These are phyloP conservation scores for Coniochaeta prunicola DNA, from an alignment of 2,329 filamentous ascomycete species.

Conservation along the genomic window DNA sequence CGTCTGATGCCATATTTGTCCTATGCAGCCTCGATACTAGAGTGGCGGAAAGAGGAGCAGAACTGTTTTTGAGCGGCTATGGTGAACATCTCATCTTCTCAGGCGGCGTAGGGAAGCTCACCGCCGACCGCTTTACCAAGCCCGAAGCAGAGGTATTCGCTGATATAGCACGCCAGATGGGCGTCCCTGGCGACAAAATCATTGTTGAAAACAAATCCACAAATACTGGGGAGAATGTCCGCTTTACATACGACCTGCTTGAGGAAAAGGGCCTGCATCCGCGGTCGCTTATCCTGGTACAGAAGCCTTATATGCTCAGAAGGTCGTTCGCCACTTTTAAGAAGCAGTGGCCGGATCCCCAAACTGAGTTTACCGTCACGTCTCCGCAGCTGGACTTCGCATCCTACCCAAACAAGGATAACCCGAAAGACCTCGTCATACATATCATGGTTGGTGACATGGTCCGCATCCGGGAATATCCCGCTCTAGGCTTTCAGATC, in stretches of 20 bases:
- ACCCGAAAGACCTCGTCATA: conserved; percentile 32
- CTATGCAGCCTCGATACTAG: conserved; percentile 39
- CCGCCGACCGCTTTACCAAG: conserved; percentile 26
- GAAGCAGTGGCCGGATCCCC: conserved; percentile 32
- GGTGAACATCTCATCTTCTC: conserved; percentile 35
- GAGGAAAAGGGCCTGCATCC: conserved; percentile 15
- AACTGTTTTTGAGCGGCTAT: conserved; percentile 31
- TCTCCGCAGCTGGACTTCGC: conserved; percentile 29
- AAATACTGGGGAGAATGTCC: conserved; percentile 41
- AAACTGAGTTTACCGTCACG: conserved; percentile 28
- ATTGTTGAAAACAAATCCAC: conserved; percentile 30
- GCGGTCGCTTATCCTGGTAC: conserved; percentile 32
- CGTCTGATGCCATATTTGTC: conserved; percentile 35
- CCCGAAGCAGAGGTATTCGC: conserved; percentile 37
- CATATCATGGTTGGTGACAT: conserved; percentile 38
- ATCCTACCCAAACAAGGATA: conserved; percentile 33
- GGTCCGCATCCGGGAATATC: conserved; percentile 34
- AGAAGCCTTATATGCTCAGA: conserved; percentile 42
- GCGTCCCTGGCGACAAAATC: conserved; percentile 29
- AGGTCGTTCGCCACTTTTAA: conserved; percentile 37
- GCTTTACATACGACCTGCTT: conserved; percentile 31
- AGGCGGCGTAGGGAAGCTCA: conserved; percentile 33
- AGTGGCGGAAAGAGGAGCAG: conserved; percentile 32
- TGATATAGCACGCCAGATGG: conserved; percentile 27
- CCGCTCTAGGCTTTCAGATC: conserved; percentile 34